Evolutionary conservation across 768 basidiomycete species (phyloP), one percentile per base, ranked within the genome.

Genomic region (Galerina marginata): DNA sequence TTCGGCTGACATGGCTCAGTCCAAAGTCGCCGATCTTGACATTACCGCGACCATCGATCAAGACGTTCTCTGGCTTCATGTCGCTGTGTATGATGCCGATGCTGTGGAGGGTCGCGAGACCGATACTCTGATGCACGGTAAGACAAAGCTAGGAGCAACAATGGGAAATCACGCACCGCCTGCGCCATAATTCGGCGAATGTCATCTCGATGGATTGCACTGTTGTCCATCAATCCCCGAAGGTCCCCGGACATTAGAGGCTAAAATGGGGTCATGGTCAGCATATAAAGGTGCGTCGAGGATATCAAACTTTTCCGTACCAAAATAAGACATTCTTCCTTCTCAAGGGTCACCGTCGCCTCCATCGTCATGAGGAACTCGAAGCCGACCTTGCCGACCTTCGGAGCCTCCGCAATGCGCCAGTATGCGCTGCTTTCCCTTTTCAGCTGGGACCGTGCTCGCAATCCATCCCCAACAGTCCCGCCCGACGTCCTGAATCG

Each of bases 51-150:
- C 15, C 45, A 58, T 61, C 60, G 16, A 67, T 44, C 20, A 67
- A 42, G 55, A 67, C 37, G 56, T 67, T 65, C n/a, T 57, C 62
- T 6, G 67, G 64, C 55, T 67, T 67, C 9, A 67, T 5, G 50
- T 67, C 62, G 33, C 62, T 59, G 29, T 67, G 67, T 12, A 63
- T 63, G 39, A 65, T 62, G 7, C 64, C 64, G 23, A 61, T 60
- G 36, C 37, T 42, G 47, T 67, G 67, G 1, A 67, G 55, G 43
- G 57, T 58, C 46, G 58, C 54, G 4, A 67, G 43, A 9, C 64
- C 67, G 6, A 54, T 14, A 4, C 54, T 46, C 67, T 67, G 5
- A 12, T 33, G 29, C 7, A 33, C 7, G 29, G 2, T 33, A 33
- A 33, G 29, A 33, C 29, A 33, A 33, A 33, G 29, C 4, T 0